Base-by-base conservation (phyloP, 148 eudicot genomes). In the Spergularia marina region DNA sequence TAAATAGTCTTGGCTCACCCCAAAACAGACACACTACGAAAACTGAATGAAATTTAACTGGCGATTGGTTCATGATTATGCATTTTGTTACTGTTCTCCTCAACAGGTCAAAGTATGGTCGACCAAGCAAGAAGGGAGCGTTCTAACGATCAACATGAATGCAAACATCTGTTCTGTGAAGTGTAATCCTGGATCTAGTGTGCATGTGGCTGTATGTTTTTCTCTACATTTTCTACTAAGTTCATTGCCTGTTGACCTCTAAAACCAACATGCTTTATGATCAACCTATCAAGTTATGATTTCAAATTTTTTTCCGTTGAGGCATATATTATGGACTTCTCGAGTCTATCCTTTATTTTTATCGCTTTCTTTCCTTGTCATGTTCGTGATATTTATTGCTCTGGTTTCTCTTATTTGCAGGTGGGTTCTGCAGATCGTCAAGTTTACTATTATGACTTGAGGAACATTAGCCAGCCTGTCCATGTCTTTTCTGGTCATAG, bases 391-490 rank as follows among this genome's bases (percentile, higher is more conserved):
- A 30, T 34, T 12, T 3, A 51, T 6, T 39, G 41, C 15, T 53
- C 36, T n/a, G 51, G 72, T 44, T 80, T 18, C 25, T 76, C 61
- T 17, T 52, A 52, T 74, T 11, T 76, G 83, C 90, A 94, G 98
- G 93, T 91, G 68, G 98, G 98, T 56, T 94, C 98, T 70, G 98
- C 98, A 17, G 97, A 94, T 87, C 98, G 90, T 86, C 87, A 87
- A 52, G 80, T 94, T 76, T 90, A 90, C 75, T 91, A 91, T 77
- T 94, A 87, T 73, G 98, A 94, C 88, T 80, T 94, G 83, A 87
- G 98, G 76, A 94, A 94, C 73, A 69, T 78, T 56, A 94, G 88
- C 82, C 95, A 91, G 76, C 98, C 98, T 39, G 72, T 94, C 53
- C 84, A 87, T 57, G 74, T 90, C 73, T 91, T 94, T 55, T 80